Evolutionary conservation across 345 rosid species (phyloP), one percentile per base, ranked within the genome.

Genomic region (Rhodomyrtus tomentosa): DNA sequence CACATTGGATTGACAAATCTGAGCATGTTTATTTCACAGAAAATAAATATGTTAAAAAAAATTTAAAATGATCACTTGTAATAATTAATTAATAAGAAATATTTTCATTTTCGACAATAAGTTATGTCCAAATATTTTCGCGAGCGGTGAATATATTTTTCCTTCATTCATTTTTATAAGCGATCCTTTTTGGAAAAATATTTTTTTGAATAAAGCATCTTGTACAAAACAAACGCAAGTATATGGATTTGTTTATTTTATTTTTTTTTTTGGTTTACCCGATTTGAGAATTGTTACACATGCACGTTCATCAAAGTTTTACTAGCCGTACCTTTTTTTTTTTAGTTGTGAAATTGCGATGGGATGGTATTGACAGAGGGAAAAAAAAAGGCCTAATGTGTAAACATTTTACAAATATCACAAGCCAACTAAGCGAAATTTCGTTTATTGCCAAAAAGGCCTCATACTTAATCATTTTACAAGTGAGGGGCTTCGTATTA

Each of bases 161-260:
- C 11, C 0, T 58, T 15, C 1, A 27, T 59, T 14, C 14, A 13
- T 54, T n/a, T 14, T 27, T n/a, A 58, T 0, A 27, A n/a, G 1
- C 0, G 0, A 58, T 27, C 7, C 2, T 56, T 2, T 58, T 13
- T n/a, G 0, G 0, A 0, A 5, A 58, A 56, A 11, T 2, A 56
- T 25, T 56, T 55, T 56, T 58, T 58, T 2, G 12, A 56, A 56
- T 56, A 0, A 25, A 25, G n/a, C 1, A n/a, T n/a, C n/a, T 56
- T 12, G 2, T n/a, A 14, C 16, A 12, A 11, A 56, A 56, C 5
- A 56, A n/a, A 56, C 0, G 1, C 4, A 56, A 59, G 10, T 27
- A 4, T 5, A 59, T 6, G 2, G 22, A 59, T 29, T 53, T 53
- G 24, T 0, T 20, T 59, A 6, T 12, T 12, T 24, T 54, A 0